These are phyloP conservation scores for Ophiostoma perfectum DNA, from an alignment of 2,329 filamentous ascomycete species.

Conservation along the genomic window DNA sequence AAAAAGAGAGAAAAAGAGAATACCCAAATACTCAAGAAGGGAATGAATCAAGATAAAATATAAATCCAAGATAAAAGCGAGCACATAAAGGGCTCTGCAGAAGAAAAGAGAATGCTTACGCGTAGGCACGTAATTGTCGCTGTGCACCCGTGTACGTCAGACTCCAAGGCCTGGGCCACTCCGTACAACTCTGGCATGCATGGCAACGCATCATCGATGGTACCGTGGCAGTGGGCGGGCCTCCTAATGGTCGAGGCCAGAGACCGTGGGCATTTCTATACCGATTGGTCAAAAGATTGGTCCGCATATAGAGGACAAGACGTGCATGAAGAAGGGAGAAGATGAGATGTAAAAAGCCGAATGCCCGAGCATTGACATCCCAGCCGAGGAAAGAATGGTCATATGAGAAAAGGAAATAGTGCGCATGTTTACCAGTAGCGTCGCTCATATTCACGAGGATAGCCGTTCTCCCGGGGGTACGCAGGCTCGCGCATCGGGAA, in stretches of 20 bases:
- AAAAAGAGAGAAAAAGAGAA: not conserved
- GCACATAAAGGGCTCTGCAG: not conserved
- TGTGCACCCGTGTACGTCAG: not conserved
- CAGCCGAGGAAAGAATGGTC: not conserved
- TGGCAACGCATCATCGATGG: not conserved
- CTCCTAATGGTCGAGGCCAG: not conserved
- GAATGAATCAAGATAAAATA: not conserved
- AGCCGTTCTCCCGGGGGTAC: conserved; percentile 44
- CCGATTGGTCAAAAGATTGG: conserved; percentile 18
- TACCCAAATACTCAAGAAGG: not conserved
- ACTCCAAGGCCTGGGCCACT: no score
- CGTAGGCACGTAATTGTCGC: conserved; percentile 23
- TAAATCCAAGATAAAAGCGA: not conserved
- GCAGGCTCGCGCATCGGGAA: conserved; percentile 41
- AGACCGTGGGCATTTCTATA: conserved; percentile 18
- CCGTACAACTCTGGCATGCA: no score
- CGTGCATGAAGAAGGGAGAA: not conserved
- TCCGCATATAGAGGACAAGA: conserved; percentile 2
- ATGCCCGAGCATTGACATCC: not conserved
- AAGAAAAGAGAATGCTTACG: conserved; percentile 25
- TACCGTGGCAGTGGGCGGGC: not conserved
- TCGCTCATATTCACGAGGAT: conserved; percentile 40
- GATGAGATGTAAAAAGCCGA: not conserved
- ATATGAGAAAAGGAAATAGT: not conserved
- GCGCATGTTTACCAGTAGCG: conserved; percentile 29